Percentiles rank a stretch among this genome's conserved stretches.
phyloP scores from a whole-genome alignment of 2,329 filamentous ascomycete genomes.

The Hirsutella thompsonii region DNA sequence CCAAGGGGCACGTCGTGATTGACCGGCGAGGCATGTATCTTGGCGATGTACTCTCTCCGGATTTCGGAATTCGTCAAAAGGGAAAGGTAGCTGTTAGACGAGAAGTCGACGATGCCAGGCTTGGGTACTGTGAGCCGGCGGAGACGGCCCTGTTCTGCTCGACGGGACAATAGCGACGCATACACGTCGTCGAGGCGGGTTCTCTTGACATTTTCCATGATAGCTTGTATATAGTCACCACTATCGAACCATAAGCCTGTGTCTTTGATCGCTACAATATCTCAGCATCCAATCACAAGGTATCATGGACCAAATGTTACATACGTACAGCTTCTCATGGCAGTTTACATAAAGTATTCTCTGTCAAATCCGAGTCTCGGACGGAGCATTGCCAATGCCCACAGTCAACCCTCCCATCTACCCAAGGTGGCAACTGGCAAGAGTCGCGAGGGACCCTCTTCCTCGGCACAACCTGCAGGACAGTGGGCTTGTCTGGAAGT shows the following conservation, averaged over 20 bases:
- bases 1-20: slow-evolving; percentile 19
- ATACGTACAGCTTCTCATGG: too few relatives aligned
- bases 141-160: slow-evolving; percentile 21
- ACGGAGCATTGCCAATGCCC: too few relatives aligned
- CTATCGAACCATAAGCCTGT: too few relatives aligned
- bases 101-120: slow-evolving; percentile 60
- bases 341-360: too few relatives aligned
- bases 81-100: slow-evolving; percentile 70
- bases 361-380: too few relatives aligned
- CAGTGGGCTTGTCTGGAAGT: too few relatives aligned
- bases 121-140: slow-evolving; percentile 44
- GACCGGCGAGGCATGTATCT: slow-evolving; percentile 12
- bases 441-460: too few relatives aligned
- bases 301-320: too few relatives aligned
- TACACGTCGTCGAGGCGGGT: slow-evolving; percentile 15
- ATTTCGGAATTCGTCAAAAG: slow-evolving; percentile 39
- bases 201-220: not conserved
- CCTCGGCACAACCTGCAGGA: not conserved
- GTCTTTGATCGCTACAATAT: too few relatives aligned
- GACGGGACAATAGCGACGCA: slow-evolving; percentile 13
- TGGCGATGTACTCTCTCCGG: slow-evolving; percentile 50
- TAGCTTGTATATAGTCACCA: not conserved
- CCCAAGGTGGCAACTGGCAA: too few relatives aligned
- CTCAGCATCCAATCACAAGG: too few relatives aligned
- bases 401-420: too few relatives aligned